Conservation (phyloP, 805 yeast species). For the Saccharomycopsis babjevae region DNA sequence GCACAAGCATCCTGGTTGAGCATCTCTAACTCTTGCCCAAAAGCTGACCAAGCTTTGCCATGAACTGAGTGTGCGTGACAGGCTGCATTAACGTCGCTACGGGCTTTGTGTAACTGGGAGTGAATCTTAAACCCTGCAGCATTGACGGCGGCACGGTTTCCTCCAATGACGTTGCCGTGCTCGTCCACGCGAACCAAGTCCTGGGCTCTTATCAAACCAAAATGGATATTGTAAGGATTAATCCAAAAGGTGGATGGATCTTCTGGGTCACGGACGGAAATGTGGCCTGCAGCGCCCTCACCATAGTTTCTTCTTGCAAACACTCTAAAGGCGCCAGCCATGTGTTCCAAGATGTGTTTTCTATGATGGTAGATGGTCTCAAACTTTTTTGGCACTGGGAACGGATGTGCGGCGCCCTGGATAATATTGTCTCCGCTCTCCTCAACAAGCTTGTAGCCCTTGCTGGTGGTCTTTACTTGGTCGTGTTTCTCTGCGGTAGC, state of each 20-base stretch:
- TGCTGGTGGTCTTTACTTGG: not conserved
- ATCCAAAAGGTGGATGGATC: constrained; percentile 80
- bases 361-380: constrained; percentile 39
- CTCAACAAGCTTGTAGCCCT: constrained; percentile 31
- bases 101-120: constrained; percentile 53
- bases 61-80: constrained; percentile 59
- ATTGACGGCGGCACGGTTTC: constrained; percentile 48
- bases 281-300: constrained; percentile 81
- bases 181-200: constrained; percentile 58
- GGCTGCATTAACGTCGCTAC: constrained; percentile 65
- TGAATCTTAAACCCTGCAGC: constrained; percentile 66
- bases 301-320: constrained; percentile 70
- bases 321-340: constrained; percentile 79
- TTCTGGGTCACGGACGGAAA: constrained; percentile 76
- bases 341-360: constrained; percentile 52
- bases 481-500: not conserved
- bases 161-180: constrained; percentile 51
- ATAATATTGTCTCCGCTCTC: constrained; percentile 56
- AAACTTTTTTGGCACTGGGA: constrained; percentile 40
- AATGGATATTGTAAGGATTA: constrained; percentile 78
- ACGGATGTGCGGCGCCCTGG: constrained; percentile 42
- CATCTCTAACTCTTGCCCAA: constrained; percentile 66
- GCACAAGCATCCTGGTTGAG: constrained; percentile 67
- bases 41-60: constrained; percentile 57
- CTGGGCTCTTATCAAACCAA: constrained; percentile 45